Evolutionary conservation across 2,329 filamentous ascomycete genomes (phyloP), one percentile per base, ranked within the genome.

Genomic region (Xylaria sp.): DNA sequence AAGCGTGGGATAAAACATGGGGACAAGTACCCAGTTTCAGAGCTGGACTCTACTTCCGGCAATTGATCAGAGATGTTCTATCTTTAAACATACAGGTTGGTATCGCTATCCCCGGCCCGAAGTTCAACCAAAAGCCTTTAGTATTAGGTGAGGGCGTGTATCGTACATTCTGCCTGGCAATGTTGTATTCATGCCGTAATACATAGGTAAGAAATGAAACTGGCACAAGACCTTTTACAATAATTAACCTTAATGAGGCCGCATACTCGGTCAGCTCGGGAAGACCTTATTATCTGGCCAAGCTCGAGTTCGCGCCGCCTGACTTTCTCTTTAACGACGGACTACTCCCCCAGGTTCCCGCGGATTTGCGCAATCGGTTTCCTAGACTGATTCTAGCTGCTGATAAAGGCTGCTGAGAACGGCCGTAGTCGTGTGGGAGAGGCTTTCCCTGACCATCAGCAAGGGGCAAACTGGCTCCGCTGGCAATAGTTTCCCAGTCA

Each of bases 361-460:
- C 82, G 30, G 83, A 83, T 70, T 82, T 85, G 74, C 82, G 84
- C 24, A 88, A 74, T 72, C 85, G 80, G 68, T 81, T 84, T 4
- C 84, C 85, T 47, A 88, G 77, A 61, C 84, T 87, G 3, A 69
- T 67, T 34, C 56, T 79, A 9, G 85, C 84, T 51, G 82, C 80
- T 4, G 80, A 82, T 21, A 81, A 63, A 1, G 79, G 78, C 27
- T 77, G 75, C 6, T 75, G 74, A 34, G 66, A 61, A 56, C 57
- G 72, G 27, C 64, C 55, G 51, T 65, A 71, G 48, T 73, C 72
- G 3, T 62, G 57, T 7, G 11, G 58, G 9, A 75, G 58, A 1
- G 75, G 75, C 59, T 75, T 75, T 51, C 77, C 76, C 59, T 78
- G 75, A 0, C 69, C 75, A 61, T 78, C 76, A 1, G 73, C 65